Evolutionary conservation across 768 basidiomycete species (phyloP), one percentile per base, ranked within the genome.

Genomic region (Mrakia frigida): DNA sequence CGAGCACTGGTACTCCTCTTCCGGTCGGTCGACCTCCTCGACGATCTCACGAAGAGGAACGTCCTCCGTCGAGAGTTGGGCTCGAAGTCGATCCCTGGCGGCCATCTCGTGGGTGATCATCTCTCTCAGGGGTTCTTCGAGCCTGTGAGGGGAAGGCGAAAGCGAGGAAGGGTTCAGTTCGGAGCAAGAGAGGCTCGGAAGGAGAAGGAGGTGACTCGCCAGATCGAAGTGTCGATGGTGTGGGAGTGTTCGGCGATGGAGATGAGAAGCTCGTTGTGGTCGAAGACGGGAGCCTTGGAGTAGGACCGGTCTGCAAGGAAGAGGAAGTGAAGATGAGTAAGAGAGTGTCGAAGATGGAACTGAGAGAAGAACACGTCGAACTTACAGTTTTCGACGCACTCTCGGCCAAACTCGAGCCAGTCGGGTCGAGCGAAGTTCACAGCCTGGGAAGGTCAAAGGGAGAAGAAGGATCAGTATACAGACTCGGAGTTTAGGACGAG

Each of bases 351-450:
- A 61, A 59, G 37, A n/a, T 2, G n/a, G 43, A 35, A 21, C 25
- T 37, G 14, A 31, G 13, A 3, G 28, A 21, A 65, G 41, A 23
- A n/a, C 16, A 10, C 18, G 6, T n/a, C 2, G 6, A 25, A 28
- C 59, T 70, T 18, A 77, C 72, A 78, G 60, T 92, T 88, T 81
- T 90, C 87, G 18, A 95, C 93, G 81, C 94, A 97, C 75, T 92
- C 92, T 56, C 91, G 88, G 50, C 92, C 97, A 79, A 88, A 89
- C 11, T 90, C 86, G 65, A 98, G 85, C 97, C 97, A 99, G 82
- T 98, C 94, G 35, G 94, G 93, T 37, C 97, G 86, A 16, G 97
- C 96, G 81, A 98, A 98, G 83, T 99, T 98, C 81, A 98, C 96
- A 5, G 96, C 97, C 85, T 73, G 23, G 2, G 33, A 31, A 2